Conservation (phyloP, 2,329 filamentous ascomycete genomes). For the Aspergillus brasiliensis region DNA sequence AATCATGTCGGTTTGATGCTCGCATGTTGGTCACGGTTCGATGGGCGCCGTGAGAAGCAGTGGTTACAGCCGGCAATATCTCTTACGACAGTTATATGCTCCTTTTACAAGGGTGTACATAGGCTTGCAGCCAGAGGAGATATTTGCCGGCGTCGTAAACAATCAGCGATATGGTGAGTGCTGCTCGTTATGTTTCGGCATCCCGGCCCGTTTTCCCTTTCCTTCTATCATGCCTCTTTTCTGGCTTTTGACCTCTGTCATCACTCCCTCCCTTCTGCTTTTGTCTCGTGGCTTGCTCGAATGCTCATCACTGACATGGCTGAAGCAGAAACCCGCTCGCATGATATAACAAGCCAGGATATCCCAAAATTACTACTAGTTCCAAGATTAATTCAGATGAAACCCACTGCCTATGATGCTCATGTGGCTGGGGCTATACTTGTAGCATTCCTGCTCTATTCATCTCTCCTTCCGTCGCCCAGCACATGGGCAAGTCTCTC, state of each 20-base stretch:
- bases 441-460: not conserved
- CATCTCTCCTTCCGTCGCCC: not conserved
- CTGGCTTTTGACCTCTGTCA: not conserved
- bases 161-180: constrained; percentile 31
- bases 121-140: constrained; percentile 11
- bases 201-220: not conserved
- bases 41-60: not conserved
- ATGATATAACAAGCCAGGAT: constrained; percentile 9
- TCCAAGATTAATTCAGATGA: not conserved
- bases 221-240: no score
- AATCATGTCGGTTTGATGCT: not conserved
- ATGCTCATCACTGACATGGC: not conserved
- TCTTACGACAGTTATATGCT: constrained; percentile 7
- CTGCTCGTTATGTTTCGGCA: not conserved
- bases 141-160: constrained; percentile 32
- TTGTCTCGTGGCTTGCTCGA: not conserved
- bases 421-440: not conserved
- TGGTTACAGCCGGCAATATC: constrained; percentile 28
- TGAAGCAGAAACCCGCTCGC: not conserved
- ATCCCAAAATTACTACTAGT: constrained; percentile 10
- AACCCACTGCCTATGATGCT: constrained; percentile 1
- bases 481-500: not conserved
- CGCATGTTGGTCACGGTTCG: not conserved
- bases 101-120: constrained; percentile 1
- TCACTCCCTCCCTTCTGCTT: not conserved